These are phyloP conservation scores for Coelastrella sp. DNA, from an alignment of 139 green algal species.

Conservation along the genomic window DNA sequence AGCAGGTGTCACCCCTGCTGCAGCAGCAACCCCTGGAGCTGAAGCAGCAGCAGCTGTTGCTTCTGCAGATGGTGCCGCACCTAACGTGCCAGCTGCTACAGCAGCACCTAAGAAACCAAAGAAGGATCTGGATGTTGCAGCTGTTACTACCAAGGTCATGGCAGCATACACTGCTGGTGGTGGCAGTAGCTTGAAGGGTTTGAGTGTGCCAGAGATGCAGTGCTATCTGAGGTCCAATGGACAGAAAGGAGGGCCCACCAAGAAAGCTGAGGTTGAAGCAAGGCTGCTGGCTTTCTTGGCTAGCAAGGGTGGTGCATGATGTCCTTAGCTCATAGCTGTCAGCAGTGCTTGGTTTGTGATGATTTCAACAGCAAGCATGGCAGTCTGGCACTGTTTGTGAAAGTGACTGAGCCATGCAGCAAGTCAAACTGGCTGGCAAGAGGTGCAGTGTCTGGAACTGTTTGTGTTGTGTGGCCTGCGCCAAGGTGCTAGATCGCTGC, in stretches of 20 bases:
- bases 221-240: not conserved
- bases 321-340: too few relatives aligned
- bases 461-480: too few relatives aligned
- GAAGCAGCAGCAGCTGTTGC: not conserved
- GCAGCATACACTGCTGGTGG: constrained; percentile 31
- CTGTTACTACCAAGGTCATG: constrained; percentile 33
- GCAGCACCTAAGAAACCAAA: constrained; percentile 10
- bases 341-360: too few relatives aligned
- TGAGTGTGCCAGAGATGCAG: constrained; percentile 39
- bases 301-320: not conserved
- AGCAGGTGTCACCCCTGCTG: constrained; percentile 7
- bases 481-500: too few relatives aligned
- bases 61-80: not conserved
- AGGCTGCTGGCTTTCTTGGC: constrained; percentile 24
- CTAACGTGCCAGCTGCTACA: not conserved
- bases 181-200: constrained; percentile 11
- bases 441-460: too few relatives aligned
- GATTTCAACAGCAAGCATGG: too few relatives aligned
- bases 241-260: not conserved
- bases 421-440: too few relatives aligned
- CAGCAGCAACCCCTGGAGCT: not conserved
- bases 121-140: constrained; percentile 35
- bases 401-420: too few relatives aligned
- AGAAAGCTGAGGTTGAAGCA: constrained; percentile 28
- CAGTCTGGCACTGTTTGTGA: too few relatives aligned